Base-by-base conservation (phyloP, 2,329 filamentous ascomycete genomes). In the Pyrenochaeta sp. region DNA sequence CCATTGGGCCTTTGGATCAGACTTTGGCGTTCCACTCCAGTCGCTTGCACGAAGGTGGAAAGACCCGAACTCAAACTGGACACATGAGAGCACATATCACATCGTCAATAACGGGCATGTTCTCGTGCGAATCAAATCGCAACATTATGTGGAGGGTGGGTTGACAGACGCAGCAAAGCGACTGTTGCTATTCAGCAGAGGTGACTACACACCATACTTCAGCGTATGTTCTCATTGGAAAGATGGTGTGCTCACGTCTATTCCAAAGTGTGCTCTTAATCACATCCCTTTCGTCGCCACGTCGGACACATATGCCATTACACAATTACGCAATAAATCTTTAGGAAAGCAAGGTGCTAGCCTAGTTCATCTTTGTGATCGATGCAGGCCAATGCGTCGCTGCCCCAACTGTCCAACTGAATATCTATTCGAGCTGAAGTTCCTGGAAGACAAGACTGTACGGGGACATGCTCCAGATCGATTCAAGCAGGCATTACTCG, bases 321-420 rank as follows among this genome's bases (percentile, higher is more conserved):
- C 79, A 27, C 77, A 82, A 43, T 61, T 78, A 17, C 60, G 53
- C 14, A 61, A 59, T 7, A 63, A 63, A 15, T 35, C 56, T 1
- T 20, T 51, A 3, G 55, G 56, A 7, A 62, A 56, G 58, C 78
- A 76, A 31, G 71, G 75, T 18, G 73, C 74, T 0, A 78, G 80
- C 47, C 72, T 78, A 29, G 79, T 85, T 33, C 76, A 83, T 10
- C 77, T 85, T 6, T 88, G 85, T 64, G 77, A 78, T 1, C 73
- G 78, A 14, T 88, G 85, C 66, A 76, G 81, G 7, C 85, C 85
- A 2, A 85, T 86, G 77, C 78, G 85, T 3, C 76, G 85, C 29
- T 88, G 85, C 68, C 83, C 85, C 0, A 80, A 84, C 47, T 88
- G 85, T 67, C 84, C 85, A 1, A 83, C 83, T 0, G 85, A 88